Evolutionary conservation across 805 yeast genomes (phyloP), one percentile per base, ranked within the genome.

Genomic region (Sugiyamaella smithiae): DNA sequence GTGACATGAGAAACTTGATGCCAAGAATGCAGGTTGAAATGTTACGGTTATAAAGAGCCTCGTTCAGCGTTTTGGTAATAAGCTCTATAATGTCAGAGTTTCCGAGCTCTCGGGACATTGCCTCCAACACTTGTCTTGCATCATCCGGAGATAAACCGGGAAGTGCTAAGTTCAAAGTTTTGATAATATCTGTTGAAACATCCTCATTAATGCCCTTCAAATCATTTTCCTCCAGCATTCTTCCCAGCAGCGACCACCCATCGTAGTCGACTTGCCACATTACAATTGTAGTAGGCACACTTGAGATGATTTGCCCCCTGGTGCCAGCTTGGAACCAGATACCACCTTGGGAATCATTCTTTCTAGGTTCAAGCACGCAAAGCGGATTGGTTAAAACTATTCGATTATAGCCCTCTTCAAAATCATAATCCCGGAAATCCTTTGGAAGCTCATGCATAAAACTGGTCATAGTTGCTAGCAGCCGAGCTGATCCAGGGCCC

Each of bases 181-280:
- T 24, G 2, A 40, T 26, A 25, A 40, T 45, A 22, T 44, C 37
- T 9, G 9, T 14, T 7, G n/a, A 28, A n/a, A 43, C 61, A 59
- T 58, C 47, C 17, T 50, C 46, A 46, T 67, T 69, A 0, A 78
- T 49, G 36, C 43, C 41, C 23, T 16, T 51, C 52, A 42, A 62
- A 71, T 57, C 57, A 7, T 84, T 66, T 54, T 84, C 84, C 55
- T 85, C 89, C 26, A 90, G 65, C 0, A 86, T 68, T 58, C 95
- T 75, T 1, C 97, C 97, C 14, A 91, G 58, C 23, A 85, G 67
- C 0, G 95, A 77, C 96, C 97, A 89, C 1, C 97, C 97, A 60
- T 82, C 86, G 62, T 82, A 88, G 2, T 75, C 74, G 61, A 84
- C 79, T 23, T 83, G 68, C 68, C 93, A 89, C 7, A 68, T 56